A percentile compares a stretch with the other conserved stretches of the same genome.
phyloP scores from a whole-genome alignment of 1,284 basidiomycete genomes.

The Rhodotorula sp. region DNA sequence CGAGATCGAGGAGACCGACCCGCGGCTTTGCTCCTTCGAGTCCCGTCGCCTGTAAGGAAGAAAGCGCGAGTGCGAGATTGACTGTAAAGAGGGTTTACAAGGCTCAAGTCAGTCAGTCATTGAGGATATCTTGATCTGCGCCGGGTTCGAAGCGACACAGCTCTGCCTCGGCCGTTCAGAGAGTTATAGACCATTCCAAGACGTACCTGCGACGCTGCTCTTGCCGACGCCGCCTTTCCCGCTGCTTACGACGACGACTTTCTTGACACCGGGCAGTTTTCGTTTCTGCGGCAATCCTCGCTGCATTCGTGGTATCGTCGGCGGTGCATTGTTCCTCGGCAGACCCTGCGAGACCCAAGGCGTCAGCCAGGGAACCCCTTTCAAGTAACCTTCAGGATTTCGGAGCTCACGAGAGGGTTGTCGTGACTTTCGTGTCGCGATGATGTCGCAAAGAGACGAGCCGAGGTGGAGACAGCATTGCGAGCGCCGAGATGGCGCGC shows the following conservation, averaged over 20 bases:
- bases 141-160: no score
- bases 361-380: accelerated
- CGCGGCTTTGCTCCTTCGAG: conserved; percentile 49
- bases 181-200: neutral
- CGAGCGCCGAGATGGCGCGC: neutral
- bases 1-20: conserved; percentile 87
- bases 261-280: conserved; percentile 55
- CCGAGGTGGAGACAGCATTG: neutral
- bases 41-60: conserved; percentile 44
- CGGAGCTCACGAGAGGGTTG: conserved; percentile 33
- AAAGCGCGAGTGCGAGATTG: conserved; percentile 77
- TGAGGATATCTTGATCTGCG: no score
- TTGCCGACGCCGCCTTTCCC: conserved; percentile 98
- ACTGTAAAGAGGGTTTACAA: conserved; percentile 54
- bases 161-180: conserved; percentile 3
- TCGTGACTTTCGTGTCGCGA: conserved; percentile 18
- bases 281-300: conserved; percentile 54
- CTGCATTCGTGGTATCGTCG: conserved; percentile 44
- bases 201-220: conserved; percentile 81
- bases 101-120: no score
- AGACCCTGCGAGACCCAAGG: conserved; percentile 35
- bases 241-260: conserved; percentile 80
- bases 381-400: accelerated
- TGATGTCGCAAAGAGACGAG: conserved; percentile 1
- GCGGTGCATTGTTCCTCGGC: conserved; percentile 41